A percentile compares a stretch with the other conserved stretches of the same genome.
These are phyloP conservation scores for Geoglossum glabrum DNA, from an alignment of 495 filamentous ascomycete species.

Conservation along the genomic window DNA sequence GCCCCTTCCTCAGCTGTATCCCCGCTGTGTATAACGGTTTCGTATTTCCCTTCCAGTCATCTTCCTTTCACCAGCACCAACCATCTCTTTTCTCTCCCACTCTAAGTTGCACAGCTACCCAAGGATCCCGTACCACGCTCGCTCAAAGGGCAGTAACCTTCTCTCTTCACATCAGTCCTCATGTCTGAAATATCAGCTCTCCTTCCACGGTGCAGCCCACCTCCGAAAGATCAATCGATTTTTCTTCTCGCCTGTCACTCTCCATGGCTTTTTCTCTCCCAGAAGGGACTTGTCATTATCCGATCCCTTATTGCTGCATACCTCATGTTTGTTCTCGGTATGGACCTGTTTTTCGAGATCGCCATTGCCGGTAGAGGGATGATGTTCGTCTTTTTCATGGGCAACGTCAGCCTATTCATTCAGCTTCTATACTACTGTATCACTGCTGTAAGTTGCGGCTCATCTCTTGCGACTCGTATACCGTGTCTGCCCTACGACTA, in stretches of 20 bases:
- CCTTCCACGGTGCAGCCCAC: not conserved
- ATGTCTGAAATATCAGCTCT: not conserved
- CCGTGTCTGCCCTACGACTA: not conserved
- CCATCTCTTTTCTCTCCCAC: not conserved
- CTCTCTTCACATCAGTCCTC: not conserved
- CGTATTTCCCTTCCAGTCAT: not conserved
- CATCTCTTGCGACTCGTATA: not conserved
- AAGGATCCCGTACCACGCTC: not conserved
- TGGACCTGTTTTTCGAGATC: constrained; percentile 23
- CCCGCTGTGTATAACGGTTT: not conserved
- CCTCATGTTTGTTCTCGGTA: constrained; percentile 20
- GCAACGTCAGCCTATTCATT: constrained; percentile 22
- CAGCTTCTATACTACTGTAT: constrained; percentile 25
- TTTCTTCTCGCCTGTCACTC: constrained; percentile 32
- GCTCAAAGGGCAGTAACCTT: not conserved
- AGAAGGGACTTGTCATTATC: constrained; percentile 21
- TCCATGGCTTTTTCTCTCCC: constrained; percentile 24
- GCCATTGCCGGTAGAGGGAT: constrained; percentile 12
- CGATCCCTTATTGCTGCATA: constrained; percentile 22
- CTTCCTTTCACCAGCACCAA: no score
- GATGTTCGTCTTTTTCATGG: constrained; percentile 27
- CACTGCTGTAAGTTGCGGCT: constrained; percentile 18
- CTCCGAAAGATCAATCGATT: constrained; percentile 18
- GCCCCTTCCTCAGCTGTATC: not conserved
- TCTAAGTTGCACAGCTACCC: not conserved